Conservation (phyloP, 2,329 filamentous ascomycete species). For the Nemania sp. region DNA sequence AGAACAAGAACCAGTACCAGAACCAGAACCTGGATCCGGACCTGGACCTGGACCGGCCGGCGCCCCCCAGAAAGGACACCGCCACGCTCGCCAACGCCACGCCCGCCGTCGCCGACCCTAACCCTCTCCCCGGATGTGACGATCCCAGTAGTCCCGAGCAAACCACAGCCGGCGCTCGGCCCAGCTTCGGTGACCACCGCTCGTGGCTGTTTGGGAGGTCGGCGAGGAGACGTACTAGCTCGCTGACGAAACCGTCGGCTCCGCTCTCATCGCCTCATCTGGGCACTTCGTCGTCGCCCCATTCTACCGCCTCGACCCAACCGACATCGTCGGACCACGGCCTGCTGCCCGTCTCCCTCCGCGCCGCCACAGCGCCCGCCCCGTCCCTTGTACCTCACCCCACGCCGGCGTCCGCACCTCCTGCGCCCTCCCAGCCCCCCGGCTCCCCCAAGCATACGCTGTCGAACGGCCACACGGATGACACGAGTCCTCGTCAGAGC, state of each 20-base stretch:
- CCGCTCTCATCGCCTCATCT: conserved; percentile 20
- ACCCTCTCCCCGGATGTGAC: conserved; percentile 18
- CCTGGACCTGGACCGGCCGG: background rate
- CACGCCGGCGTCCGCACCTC: conserved; percentile 22
- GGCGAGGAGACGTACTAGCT: conserved; percentile 31
- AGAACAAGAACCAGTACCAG: conserved; percentile 6
- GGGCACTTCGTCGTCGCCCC: conserved; percentile 30
- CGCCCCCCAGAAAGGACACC: too few species aligned
- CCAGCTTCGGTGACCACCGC: conserved; percentile 22
- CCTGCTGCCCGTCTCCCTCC: background rate
- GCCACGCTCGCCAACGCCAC: background rate
- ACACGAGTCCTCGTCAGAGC: conserved; percentile 20
- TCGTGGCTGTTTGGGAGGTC: conserved; percentile 34
- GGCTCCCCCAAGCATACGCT: conserved; percentile 10
- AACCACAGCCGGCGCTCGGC: conserved; percentile 15
- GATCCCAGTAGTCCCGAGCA: conserved; percentile 10
- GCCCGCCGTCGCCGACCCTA: conserved; percentile 2
- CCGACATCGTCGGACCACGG: conserved; percentile 8
- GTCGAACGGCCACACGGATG: conserved; percentile 25
- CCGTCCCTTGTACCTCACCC: conserved; percentile 24
- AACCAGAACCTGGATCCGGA: background rate
- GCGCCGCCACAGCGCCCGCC: background rate
- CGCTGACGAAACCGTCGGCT: conserved; percentile 28
- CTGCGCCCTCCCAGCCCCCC: conserved; percentile 25
- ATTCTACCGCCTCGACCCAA: conserved; percentile 24